Conservation (phyloP, 2,329 filamentous ascomycete species). For the Curvularia sp. region DNA sequence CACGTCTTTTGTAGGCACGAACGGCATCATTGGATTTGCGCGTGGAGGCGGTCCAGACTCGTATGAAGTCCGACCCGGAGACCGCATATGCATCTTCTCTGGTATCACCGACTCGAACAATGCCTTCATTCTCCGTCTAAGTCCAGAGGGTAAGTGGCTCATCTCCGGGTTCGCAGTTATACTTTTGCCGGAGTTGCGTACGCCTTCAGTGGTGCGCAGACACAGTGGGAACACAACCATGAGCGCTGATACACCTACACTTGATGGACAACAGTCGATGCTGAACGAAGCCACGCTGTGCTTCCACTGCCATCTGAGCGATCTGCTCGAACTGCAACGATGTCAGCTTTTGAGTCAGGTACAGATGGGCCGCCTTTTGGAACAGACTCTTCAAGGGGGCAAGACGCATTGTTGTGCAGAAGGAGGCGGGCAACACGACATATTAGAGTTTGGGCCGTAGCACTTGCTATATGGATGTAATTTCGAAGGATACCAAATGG, state of each 20-base stretch:
- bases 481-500: background rate
- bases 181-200: constrained; percentile 14
- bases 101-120: constrained; percentile 17
- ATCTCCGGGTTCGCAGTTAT: constrained; percentile 21
- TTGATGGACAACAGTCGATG: background rate
- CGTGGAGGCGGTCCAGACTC: constrained; percentile 14
- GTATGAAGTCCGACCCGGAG: constrained; percentile 8
- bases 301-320: constrained; percentile 27
- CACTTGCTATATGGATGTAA: background rate
- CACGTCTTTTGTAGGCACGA: constrained; percentile 20
- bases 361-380: constrained; percentile 18
- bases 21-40: constrained; percentile 19
- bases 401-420: constrained; percentile 9
- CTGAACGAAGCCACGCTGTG: constrained; percentile 7
- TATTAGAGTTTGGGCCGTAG: constrained; percentile 14
- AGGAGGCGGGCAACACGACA: background rate
- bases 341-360: constrained; percentile 17
- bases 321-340: constrained; percentile 23
- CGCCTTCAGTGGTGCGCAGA: background rate
- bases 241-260: no score
- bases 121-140: constrained; percentile 13
- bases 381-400: constrained; percentile 13
- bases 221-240: no score
- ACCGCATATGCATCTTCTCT: constrained; percentile 21
- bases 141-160: constrained; percentile 11